Percentiles rank a stretch among this genome's conserved stretches.
Evolutionary conservation across 192 early-diverging fungal species (phyloP).

Genomic region (Podila horticola): DNA sequence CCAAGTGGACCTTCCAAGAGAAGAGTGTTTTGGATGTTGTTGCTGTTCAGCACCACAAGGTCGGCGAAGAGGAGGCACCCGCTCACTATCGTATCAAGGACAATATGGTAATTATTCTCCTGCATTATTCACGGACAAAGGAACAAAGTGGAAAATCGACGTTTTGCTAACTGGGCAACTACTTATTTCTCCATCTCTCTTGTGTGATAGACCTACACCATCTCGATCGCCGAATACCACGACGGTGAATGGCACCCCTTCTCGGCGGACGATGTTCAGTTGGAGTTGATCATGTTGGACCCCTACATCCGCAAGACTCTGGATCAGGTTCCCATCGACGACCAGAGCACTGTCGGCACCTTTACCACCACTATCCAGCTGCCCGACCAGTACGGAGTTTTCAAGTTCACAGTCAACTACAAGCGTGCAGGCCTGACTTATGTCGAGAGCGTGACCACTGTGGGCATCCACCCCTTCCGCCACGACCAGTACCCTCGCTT

Average conservation of each 20-base stretch:
- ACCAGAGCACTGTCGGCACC: constrained; percentile 46
- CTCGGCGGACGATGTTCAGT: constrained; percentile 82
- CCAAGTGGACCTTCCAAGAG: constrained; percentile 94
- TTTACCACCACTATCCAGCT: constrained; percentile 64
- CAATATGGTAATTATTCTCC: constrained; percentile 71
- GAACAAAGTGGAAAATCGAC: not conserved
- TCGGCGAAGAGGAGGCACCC: constrained; percentile 69
- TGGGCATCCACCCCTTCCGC: constrained; percentile 90
- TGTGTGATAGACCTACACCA: constrained; percentile 73
- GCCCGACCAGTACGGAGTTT: constrained; percentile 97
- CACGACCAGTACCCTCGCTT: constrained; percentile 98
- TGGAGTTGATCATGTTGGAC: constrained; percentile 97
- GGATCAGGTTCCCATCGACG: constrained; percentile 52
- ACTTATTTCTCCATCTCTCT: not conserved
- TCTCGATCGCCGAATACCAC: constrained; percentile 83
- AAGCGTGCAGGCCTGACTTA: constrained; percentile 85
- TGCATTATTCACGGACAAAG: not conserved
- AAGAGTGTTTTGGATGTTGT: constrained; percentile 86
- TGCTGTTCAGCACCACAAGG: constrained; percentile 70
- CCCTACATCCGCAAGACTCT: constrained; percentile 90
- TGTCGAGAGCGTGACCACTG: constrained; percentile 75
- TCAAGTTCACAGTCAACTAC: constrained; percentile 96
- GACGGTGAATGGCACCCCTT: constrained; percentile 89
- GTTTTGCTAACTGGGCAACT: not conserved
- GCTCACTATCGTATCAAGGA: constrained; percentile 95